Evolutionary conservation across 352 stramenopile genomes (phyloP), one percentile per base, ranked within the genome.

Genomic region (Pythium oligandrum): DNA sequence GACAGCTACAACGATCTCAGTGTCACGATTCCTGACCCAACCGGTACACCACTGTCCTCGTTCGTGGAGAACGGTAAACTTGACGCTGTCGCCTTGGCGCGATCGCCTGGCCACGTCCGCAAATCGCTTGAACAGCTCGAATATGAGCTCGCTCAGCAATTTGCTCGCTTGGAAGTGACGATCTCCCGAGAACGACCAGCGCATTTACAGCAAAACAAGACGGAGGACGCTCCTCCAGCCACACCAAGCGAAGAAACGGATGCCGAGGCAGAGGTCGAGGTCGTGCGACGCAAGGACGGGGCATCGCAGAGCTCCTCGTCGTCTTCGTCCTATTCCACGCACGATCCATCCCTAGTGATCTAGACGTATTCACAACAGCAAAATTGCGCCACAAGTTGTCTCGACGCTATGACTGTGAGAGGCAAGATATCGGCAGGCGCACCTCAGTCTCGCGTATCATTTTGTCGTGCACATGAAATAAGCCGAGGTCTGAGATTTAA

Each of bases 21-120:
- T 26, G 17, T 26, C 17, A 26, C 17, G 17, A 26, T 26, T 17
- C 43, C 71, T 5, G 70, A 83, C 43, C 70, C 66, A 37, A 61
- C 63, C 30, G 85, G 85, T 17, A 95, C 85, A 4, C 85, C 85
- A 32, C 57, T 95, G 12, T 86, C 80, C 7, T 95, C 85, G 1
- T 95, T 91, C 54, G 77, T 95, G 37, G 77, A 91, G 36, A 88
- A 86, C 36, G 85, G 84, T 30, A 62, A 72, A 26, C 56, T 90
- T 39, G 78, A 89, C 44, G 49, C 53, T 5, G 61, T 51, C 2
- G 39, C 49, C 36, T 43, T 56, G 17, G 58, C 17, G 45, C 66
- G 45, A 17, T 75, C 57, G 56, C 66, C 64, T 34, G 64, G 70
- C 51, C 71, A 88, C 61, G 55, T 90, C 64, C 79, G 79, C 2